Evolutionary conservation across 345 rosid species (phyloP).

Genomic region (Brassica rapa): DNA sequence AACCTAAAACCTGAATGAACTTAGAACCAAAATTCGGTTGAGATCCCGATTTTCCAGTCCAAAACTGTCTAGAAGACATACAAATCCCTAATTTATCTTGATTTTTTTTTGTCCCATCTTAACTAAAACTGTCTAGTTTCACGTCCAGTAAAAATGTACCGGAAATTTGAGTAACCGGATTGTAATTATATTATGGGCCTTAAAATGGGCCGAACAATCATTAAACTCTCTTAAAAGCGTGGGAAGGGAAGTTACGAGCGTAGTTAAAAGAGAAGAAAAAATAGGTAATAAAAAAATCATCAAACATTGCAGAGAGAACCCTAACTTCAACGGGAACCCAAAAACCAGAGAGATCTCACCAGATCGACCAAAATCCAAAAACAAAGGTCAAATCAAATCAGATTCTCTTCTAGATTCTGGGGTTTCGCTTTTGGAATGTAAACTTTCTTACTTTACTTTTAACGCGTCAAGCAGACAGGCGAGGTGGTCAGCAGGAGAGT

Average conservation of each 20-base stretch:
- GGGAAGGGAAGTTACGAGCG: conserved; percentile 16
- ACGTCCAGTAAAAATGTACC: too few species aligned
- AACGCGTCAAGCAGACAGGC: conserved; percentile 33
- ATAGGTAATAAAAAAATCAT: not conserved
- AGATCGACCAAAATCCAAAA: not conserved
- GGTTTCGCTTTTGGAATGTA: conserved; percentile 19
- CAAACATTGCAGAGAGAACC: conserved; percentile 36
- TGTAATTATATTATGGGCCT: conserved; percentile 16
- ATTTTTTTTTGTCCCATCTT: too few species aligned
- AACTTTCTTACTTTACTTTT: conserved; percentile 3
- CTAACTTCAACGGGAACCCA: conserved; percentile 47
- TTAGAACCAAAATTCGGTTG: too few species aligned
- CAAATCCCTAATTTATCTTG: too few species aligned
- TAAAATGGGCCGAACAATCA: conserved; percentile 5
- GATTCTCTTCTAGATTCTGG: not conserved
- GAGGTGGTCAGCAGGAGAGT: conserved; percentile 20
- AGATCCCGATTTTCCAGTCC: too few species aligned
- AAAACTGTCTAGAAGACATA: too few species aligned
- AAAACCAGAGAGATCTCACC: conserved; percentile 25
- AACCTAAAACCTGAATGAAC: too few species aligned
- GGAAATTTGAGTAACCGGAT: not conserved
- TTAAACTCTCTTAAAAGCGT: not conserved
- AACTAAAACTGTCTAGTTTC: too few species aligned
- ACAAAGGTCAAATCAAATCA: not conserved
- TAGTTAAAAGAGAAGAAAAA: not conserved